A percentile compares a stretch with the other conserved stretches of the same genome.
Conservation (phyloP, 2,329 filamentous ascomycete species). For the Emergomyces pasteurianus region DNA sequence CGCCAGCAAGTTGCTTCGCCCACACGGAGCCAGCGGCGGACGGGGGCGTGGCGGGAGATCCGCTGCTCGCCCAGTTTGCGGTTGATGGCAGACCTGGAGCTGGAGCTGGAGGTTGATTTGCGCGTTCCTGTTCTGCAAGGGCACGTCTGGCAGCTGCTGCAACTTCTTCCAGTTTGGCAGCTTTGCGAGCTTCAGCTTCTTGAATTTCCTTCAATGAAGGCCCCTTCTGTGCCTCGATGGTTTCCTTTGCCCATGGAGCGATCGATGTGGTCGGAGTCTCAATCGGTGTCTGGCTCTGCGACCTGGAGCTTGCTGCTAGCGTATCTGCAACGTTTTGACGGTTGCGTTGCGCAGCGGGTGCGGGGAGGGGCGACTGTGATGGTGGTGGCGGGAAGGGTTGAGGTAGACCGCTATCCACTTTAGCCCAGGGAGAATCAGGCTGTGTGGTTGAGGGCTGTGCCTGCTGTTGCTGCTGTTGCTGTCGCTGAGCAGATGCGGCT, state of each 20-base stretch:
- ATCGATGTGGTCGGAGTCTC: slow-evolving; percentile 59
- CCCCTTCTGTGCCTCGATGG: slow-evolving; percentile 59
- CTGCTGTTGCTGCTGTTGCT: slow-evolving; percentile 27
- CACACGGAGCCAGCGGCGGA: slow-evolving; percentile 35
- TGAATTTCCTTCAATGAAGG: slow-evolving; percentile 95
- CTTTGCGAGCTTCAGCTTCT: slow-evolving; percentile 85
- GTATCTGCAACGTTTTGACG: slow-evolving; percentile 73
- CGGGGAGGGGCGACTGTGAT: slow-evolving; percentile 70
- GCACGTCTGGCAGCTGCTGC: slow-evolving; percentile 67
- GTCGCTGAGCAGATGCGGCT: slow-evolving; percentile 39
- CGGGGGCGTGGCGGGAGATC: slow-evolving; percentile 55
- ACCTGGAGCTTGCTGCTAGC: slow-evolving; percentile 52
- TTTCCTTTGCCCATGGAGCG: slow-evolving; percentile 91
- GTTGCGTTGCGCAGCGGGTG: slow-evolving; percentile 76
- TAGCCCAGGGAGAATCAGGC: slow-evolving; percentile 44
- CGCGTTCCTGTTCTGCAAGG: slow-evolving; percentile 68
- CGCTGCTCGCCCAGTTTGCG: slow-evolving; percentile 73
- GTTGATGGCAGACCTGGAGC: slow-evolving; percentile 72
- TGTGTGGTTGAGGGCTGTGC: slow-evolving; percentile 29
- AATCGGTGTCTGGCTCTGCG: slow-evolving; percentile 63
- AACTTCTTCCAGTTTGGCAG: slow-evolving; percentile 74
- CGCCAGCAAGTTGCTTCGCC: slow-evolving; percentile 39
- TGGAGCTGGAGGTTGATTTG: slow-evolving; percentile 50
- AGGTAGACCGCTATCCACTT: slow-evolving; percentile 56
- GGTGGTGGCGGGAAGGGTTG: slow-evolving; percentile 55